Conservation (phyloP, 1,284 basidiomycete genomes). For the Ceratobasidium sp. region DNA sequence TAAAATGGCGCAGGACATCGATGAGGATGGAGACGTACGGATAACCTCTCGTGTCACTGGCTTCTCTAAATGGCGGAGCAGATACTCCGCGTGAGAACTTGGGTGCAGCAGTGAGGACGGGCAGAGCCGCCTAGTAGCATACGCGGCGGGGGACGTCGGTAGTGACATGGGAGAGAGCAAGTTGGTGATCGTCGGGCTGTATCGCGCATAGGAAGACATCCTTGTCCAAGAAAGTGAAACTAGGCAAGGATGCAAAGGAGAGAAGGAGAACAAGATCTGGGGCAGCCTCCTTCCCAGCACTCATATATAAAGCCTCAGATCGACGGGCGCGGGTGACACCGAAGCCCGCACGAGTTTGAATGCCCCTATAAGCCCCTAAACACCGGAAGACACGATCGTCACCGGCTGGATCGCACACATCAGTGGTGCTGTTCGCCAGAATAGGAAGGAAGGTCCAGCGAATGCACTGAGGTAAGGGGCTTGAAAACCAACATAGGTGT, state of each 20-base stretch:
- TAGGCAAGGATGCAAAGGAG: conserved; percentile 4
- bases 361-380: conserved; percentile 45
- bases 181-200: conserved; percentile 11
- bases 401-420: conserved; percentile 43
- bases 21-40: conserved; percentile 23
- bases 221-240: background rate
- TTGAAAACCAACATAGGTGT: background rate
- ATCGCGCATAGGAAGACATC: conserved; percentile 22
- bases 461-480: conserved; percentile 26
- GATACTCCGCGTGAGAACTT: conserved; percentile 43
- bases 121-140: conserved; percentile 34
- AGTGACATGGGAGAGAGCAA: conserved; percentile 39
- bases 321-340: conserved; percentile 42
- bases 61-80: conserved; percentile 38
- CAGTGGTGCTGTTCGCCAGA: conserved; percentile 36
- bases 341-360: conserved; percentile 42
- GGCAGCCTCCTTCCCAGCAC: conserved; percentile 6
- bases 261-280: background rate
- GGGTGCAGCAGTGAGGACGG: conserved; percentile 45
- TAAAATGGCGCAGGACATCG: background rate
- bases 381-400: conserved; percentile 35
- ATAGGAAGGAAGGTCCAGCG: conserved; percentile 32
- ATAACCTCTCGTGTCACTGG: conserved; percentile 41
- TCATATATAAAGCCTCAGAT: conserved; percentile 37
- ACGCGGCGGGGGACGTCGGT: conserved; percentile 36